Evolutionary conservation across 1,284 basidiomycete species (phyloP).

Genomic region (Pseudozyma thailandica): DNA sequence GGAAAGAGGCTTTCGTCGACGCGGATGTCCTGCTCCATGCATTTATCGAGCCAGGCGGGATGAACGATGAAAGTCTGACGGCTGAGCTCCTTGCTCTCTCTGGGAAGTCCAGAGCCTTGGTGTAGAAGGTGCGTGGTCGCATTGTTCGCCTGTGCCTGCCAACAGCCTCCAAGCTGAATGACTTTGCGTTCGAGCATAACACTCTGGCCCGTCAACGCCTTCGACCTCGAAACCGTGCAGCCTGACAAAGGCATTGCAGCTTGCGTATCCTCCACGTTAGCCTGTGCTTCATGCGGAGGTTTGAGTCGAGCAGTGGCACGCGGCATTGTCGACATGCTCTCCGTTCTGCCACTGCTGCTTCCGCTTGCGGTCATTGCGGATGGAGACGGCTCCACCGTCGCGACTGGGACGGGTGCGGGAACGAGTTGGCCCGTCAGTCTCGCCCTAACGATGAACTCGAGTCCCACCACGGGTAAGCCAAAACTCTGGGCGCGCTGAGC

Average conservation of each 20-base stretch:
- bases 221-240: conserved; percentile 34
- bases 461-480: conserved; percentile 39
- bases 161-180: conserved; percentile 39
- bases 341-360: conserved; percentile 3
- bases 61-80: conserved; percentile 27
- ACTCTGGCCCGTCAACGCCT: conserved; percentile 22
- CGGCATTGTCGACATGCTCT: not conserved
- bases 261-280: not conserved
- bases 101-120: conserved; percentile 19
- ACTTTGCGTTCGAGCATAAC: conserved; percentile 36
- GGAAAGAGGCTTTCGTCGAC: conserved; percentile 48
- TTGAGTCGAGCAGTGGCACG: not conserved
- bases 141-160: conserved; percentile 24
- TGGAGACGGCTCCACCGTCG: conserved; percentile 5
- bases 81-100: conserved; percentile 25
- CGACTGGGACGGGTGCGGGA: conserved; percentile 17
- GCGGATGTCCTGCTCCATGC: conserved; percentile 32
- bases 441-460: conserved; percentile 37
- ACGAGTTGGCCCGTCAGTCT: conserved; percentile 22
- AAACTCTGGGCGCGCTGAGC: conserved; percentile 34
- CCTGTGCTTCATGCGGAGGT: not conserved
- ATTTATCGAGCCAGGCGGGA: conserved; percentile 48
- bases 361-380: conserved; percentile 11
- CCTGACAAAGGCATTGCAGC: conserved; percentile 25
- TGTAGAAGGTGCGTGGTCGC: conserved; percentile 39